Percentiles rank a stretch among this genome's conserved stretches.
These are phyloP conservation scores for Eucalyptus globulus DNA, from an alignment of 345 rosid species.

Conservation along the genomic window DNA sequence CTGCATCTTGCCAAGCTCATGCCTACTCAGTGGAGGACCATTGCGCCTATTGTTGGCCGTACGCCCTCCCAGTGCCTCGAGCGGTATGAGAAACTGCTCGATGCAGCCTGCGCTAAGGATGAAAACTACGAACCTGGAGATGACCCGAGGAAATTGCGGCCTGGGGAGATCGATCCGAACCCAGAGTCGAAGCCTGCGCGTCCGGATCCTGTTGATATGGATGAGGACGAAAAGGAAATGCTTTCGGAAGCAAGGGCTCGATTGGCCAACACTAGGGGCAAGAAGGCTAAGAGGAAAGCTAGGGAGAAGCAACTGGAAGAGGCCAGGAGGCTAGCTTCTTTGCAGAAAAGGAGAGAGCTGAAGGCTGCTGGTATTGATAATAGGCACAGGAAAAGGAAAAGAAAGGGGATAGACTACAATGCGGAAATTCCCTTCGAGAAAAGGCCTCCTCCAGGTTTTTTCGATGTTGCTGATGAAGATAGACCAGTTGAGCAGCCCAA, in stretches of 20 bases:
- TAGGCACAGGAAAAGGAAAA: slow-evolving; percentile 74
- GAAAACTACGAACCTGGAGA: slow-evolving; percentile 93
- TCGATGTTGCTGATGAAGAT: slow-evolving; percentile 84
- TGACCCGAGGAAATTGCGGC: slow-evolving; percentile 92
- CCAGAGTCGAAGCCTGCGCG: slow-evolving; percentile 99
- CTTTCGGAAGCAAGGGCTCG: slow-evolving; percentile 99
- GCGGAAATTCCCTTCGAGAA: slow-evolving; percentile 98
- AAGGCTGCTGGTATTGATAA: slow-evolving; percentile 96
- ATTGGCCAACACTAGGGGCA: slow-evolving; percentile 89
- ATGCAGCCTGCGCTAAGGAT: slow-evolving; percentile 95
- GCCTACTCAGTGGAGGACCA: slow-evolving; percentile 99
- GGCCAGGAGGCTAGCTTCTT: slow-evolving; percentile 98
- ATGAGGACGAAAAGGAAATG: slow-evolving; percentile 99
- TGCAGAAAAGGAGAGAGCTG: slow-evolving; percentile 93
- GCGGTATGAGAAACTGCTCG: slow-evolving; percentile 94
- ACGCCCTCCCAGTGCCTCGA: slow-evolving; percentile 99
- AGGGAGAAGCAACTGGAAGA: slow-evolving; percentile 99
- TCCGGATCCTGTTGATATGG: slow-evolving; percentile 99
- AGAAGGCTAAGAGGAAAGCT: slow-evolving; percentile 96
- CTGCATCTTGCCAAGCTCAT: slow-evolving; percentile 98
- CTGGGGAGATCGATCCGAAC: slow-evolving; percentile 98
- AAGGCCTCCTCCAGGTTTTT: slow-evolving; percentile 92
- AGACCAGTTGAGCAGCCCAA: slow-evolving; percentile 62
- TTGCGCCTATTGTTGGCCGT: slow-evolving; percentile 98
- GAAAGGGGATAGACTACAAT: slow-evolving; percentile 96